phyloP scores from a whole-genome alignment of 1,284 basidiomycete genomes.

The Sporisorium reilianum region DNA sequence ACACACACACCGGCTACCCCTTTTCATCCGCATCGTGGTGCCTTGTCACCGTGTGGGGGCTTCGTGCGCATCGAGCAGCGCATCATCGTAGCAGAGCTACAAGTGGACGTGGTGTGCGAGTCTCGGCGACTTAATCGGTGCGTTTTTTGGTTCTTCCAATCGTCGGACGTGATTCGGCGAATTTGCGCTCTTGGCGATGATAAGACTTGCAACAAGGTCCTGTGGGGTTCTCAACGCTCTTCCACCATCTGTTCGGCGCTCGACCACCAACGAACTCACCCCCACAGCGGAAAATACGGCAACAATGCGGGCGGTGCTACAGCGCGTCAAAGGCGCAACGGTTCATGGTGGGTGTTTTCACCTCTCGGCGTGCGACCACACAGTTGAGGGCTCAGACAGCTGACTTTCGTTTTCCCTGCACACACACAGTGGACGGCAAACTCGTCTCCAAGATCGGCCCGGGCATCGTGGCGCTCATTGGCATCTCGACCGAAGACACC shows the following conservation, averaged over 20 bases:
- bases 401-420: background rate
- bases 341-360: constrained; percentile 55
- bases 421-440: constrained; percentile 55
- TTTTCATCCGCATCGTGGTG: no score
- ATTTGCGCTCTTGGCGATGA: background rate
- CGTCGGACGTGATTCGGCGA: background rate
- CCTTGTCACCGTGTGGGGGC: background rate
- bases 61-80: background rate
- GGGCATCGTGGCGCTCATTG: constrained; percentile 64
- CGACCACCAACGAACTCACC: no score
- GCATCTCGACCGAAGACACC: constrained; percentile 62
- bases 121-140: constrained; percentile 21
- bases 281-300: background rate
- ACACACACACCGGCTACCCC: no score
- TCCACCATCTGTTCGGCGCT: background rate
- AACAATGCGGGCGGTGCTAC: constrained; percentile 66
- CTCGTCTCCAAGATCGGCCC: constrained; percentile 64
- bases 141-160: background rate
- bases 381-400: background rate
- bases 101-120: background rate
- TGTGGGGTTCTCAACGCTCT: background rate
- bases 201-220: background rate
- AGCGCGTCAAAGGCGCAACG: constrained; percentile 65
- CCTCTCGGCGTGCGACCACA: background rate
- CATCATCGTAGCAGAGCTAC: background rate